These are phyloP conservation scores for Calycina herbarum DNA, from an alignment of 2,329 filamentous ascomycete genomes.

Conservation along the genomic window DNA sequence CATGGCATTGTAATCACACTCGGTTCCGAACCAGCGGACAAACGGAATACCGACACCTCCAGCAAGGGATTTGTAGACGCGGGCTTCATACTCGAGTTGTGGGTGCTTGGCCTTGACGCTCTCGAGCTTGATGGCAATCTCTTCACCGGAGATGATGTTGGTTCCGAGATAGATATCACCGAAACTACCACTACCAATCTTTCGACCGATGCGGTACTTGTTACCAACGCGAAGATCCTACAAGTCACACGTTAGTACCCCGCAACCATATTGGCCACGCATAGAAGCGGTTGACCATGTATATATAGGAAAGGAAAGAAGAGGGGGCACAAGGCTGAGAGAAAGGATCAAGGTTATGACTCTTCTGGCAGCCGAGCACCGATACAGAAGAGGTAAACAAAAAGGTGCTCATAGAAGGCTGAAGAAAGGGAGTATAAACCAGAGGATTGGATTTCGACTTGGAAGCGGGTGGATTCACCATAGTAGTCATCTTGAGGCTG, in stretches of 20 bases:
- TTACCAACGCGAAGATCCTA: constrained; percentile 99
- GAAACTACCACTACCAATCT: constrained; percentile 97
- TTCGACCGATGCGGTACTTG: constrained; percentile 98
- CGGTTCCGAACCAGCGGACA: constrained; percentile 98
- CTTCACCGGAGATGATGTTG: constrained; percentile 99
- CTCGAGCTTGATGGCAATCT: constrained; percentile 99
- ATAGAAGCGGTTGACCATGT: constrained; percentile 5
- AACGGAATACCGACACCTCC: constrained; percentile 98
- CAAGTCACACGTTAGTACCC: constrained; percentile 27
- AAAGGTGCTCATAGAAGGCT: constrained; percentile 35
- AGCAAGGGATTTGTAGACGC: constrained; percentile 86
- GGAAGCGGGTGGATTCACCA: constrained; percentile 50
- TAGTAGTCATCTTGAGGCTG: constrained; percentile 58
- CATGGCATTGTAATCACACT: constrained; percentile 99
- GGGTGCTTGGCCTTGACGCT: constrained; percentile 99
- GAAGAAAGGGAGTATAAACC: constrained; percentile 43
- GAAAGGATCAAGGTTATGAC: constrained; percentile 19
- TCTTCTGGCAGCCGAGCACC: constrained; percentile 25
- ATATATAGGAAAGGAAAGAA: constrained; percentile 12
- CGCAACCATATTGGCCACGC: constrained; percentile 11
- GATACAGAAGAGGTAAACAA: constrained; percentile 29
- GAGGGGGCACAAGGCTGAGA: constrained; percentile 32
- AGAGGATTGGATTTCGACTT: constrained; percentile 40
- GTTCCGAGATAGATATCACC: constrained; percentile 99
- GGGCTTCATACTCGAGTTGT: constrained; percentile 97